These are phyloP conservation scores for Debaryomyces fabryi DNA, from an alignment of 1,139 yeast genomes.

Conservation along the genomic window DNA sequence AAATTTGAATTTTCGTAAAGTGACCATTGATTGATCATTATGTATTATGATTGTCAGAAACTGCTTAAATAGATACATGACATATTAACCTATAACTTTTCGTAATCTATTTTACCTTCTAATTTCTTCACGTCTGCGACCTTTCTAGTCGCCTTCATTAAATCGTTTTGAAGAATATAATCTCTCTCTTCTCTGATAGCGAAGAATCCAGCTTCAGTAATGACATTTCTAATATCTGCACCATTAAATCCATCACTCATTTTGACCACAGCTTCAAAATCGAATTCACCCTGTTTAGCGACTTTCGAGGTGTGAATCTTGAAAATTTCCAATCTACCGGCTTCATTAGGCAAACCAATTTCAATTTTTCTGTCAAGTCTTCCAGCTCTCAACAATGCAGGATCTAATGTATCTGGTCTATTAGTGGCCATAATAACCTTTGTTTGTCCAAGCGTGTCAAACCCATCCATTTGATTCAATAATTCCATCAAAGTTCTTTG, in stretches of 20 bases:
- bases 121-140: constrained; percentile 96
- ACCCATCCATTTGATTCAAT: constrained; percentile 98
- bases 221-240: constrained; percentile 96
- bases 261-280: constrained; percentile 94
- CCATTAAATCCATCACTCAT: constrained; percentile 99
- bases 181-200: constrained; percentile 98
- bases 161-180: constrained; percentile 87
- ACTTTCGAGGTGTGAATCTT: constrained; percentile 91
- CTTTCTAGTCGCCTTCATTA: constrained; percentile 97
- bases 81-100: constrained; percentile 60
- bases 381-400: constrained; percentile 98
- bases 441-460: constrained; percentile 95
- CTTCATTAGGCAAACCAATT: constrained; percentile 95
- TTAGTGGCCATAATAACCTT: constrained; percentile 99
- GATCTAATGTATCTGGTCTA: constrained; percentile 97
- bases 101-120: constrained; percentile 94
- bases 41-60: not conserved
- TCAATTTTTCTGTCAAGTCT: constrained; percentile 97
- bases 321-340: constrained; percentile 91
- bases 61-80: constrained; percentile 1
- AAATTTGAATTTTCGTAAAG: not conserved
- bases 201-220: constrained; percentile 98
- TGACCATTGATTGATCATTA: constrained; percentile 3
- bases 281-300: constrained; percentile 92
- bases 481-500: constrained; percentile 99